A percentile compares a stretch with the other conserved stretches of the same genome.
Conservation (phyloP, 2,329 filamentous ascomycete genomes). For the Trichoderma sp. region DNA sequence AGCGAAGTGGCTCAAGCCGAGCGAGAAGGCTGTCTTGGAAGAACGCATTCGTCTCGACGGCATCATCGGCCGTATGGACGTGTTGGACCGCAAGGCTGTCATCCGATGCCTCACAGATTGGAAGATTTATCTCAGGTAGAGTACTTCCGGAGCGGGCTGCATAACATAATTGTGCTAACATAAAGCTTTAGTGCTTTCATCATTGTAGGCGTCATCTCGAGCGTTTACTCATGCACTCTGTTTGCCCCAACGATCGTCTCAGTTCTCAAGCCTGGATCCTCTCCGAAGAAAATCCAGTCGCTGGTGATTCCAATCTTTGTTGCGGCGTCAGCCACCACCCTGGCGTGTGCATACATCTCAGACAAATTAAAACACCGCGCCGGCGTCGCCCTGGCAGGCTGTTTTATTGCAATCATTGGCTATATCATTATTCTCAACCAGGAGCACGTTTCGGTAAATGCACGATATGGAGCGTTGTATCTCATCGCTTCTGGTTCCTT, state of each 20-base stretch:
- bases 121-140: constrained; percentile 10
- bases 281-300: constrained; percentile 1
- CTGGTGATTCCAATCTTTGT: constrained; percentile 10
- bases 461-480: constrained; percentile 8
- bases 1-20: constrained; percentile 9
- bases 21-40: background rate
- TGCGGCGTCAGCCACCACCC: background rate
- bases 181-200: background rate
- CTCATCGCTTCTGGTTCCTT: constrained; percentile 9
- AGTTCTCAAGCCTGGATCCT: constrained; percentile 3
- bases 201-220: constrained; percentile 11
- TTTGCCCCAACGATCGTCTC: constrained; percentile 8
- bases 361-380: constrained; percentile 13
- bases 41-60: constrained; percentile 7
- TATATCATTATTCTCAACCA: constrained; percentile 12
- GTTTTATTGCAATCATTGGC: constrained; percentile 4
- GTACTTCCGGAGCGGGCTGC: background rate
- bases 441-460: constrained; percentile 11
- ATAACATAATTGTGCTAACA: background rate
- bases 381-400: background rate
- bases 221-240: constrained; percentile 8
- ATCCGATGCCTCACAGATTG: constrained; percentile 12
- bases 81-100: background rate
- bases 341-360: constrained; percentile 6
- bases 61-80: constrained; percentile 11